phyloP scores from a whole-genome alignment of 2,329 filamentous ascomycete genomes.

The Xylariomycetidae sp. region DNA sequence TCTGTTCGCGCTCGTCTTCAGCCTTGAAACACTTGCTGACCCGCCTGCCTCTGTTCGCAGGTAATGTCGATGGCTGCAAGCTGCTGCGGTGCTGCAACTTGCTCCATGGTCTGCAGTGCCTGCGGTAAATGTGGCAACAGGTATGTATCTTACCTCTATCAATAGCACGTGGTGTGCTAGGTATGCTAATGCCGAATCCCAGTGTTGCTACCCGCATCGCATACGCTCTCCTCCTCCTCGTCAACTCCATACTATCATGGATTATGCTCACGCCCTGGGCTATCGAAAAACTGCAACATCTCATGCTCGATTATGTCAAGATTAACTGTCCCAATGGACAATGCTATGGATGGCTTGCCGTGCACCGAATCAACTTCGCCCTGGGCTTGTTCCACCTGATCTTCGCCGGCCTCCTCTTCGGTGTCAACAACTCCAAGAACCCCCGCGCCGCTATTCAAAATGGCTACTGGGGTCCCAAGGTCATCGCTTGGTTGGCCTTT shows the following conservation, averaged over 20 bases:
- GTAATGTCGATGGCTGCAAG: conserved; percentile 74
- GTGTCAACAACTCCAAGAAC: conserved; percentile 81
- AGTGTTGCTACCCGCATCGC: conserved; percentile 96
- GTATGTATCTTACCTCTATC: conserved; percentile 36
- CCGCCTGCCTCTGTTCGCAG: conserved; percentile 36
- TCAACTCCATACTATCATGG: conserved; percentile 97
- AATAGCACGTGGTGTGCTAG: too few relatives aligned
- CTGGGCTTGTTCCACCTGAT: conserved; percentile 90
- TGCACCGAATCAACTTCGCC: conserved; percentile 96
- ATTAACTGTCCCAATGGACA: conserved; percentile 86
- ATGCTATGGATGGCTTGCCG: conserved; percentile 92
- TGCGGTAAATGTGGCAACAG: conserved; percentile 97
- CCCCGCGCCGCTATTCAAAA: conserved; percentile 87
- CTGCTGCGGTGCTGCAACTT: conserved; percentile 94
- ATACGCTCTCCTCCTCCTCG: conserved; percentile 86
- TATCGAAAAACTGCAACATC: conserved; percentile 86
- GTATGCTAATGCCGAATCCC: conserved; percentile 8
- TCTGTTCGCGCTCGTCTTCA: conserved; percentile 3
- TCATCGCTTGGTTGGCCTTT: conserved; percentile 80
- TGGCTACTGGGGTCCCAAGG: conserved; percentile 97
- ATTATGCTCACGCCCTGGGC: conserved; percentile 99
- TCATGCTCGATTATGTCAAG: conserved; percentile 92
- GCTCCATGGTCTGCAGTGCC: conserved; percentile 89
- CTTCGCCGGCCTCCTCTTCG: conserved; percentile 76
- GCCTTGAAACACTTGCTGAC: conserved; percentile 8